Base-by-base conservation (phyloP, 176 grass and related monocot species). In the Calamus simplicifolius region DNA sequence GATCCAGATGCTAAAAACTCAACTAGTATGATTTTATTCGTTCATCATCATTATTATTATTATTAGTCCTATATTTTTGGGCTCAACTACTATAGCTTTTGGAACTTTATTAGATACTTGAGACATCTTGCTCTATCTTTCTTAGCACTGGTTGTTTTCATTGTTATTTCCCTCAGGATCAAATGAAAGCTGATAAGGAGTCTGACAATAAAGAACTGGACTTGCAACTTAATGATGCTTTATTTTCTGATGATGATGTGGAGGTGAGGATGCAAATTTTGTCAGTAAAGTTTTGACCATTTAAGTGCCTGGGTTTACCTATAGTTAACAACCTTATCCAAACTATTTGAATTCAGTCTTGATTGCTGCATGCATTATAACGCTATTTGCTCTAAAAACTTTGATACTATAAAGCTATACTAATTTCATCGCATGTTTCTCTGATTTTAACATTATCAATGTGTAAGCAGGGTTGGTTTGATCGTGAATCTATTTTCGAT, bases 1-100 rank as follows among this genome's bases (percentile, higher is more conserved):
- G 38, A 91, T 91, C 70, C 70, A 62, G 87, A 91, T 73, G 66
- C 72, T 97, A 61, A 88, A 88, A 3, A 71, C 57, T 17, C 92
- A 97, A 49, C 79, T 91, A 62, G 87, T 97, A 91, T 56, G 75
- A 2, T 25, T 51, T 73, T 29, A 8, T 60, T 55, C 43, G 25
- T 55, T 56, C 7, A 70, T 30, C 12, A 55, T 61, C 19, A 31
- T 35, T 43, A 43, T 43, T 43, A 31, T 35, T 43, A 43, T 43
- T 43, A 7, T 13, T 43, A 23, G 21, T 23, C 21, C 21, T 23
- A 23, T 61, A 63, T 63, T 59, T 73, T 16, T 52, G 66, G n/a
- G 58, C 48, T 62, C 43, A 29, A 56, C 16, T 52, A 15, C 21
- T 51, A 30, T 19, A 29, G 56, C 18, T 0, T 8, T 18, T 65